phyloP scores from a whole-genome alignment of 139 green algal species.

The Parachlorella kessleri region DNA sequence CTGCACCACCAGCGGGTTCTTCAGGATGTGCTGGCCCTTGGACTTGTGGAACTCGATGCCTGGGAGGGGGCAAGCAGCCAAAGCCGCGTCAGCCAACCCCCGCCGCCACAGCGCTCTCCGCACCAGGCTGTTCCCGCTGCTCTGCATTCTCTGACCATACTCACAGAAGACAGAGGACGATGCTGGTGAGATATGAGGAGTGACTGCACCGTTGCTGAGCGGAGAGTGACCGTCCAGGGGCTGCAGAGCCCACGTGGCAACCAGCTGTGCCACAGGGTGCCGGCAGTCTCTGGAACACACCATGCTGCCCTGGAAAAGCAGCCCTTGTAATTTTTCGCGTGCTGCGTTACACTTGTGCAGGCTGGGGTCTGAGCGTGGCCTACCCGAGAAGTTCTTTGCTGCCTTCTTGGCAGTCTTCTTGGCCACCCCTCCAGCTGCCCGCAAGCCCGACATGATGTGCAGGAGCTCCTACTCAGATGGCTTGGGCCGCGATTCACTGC shows the following conservation, averaged over 20 bases:
- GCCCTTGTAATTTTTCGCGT: too few species aligned
- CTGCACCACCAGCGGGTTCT: conserved; percentile 95
- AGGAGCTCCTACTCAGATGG: too few species aligned
- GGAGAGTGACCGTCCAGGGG: not conserved
- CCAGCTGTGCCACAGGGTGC: too few species aligned
- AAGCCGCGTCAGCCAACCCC: not conserved
- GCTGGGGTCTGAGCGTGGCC: not conserved
- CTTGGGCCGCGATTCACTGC: too few species aligned
- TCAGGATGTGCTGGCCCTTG: conserved; percentile 99
- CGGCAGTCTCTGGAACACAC: too few species aligned
- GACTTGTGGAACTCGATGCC: conserved; percentile 98
- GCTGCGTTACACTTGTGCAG: too few species aligned
- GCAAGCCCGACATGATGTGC: conserved; percentile 71
- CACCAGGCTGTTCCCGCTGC: not conserved
- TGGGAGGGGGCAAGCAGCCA: conserved; percentile 23
- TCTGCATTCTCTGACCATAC: not conserved
- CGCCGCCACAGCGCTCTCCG: not conserved
- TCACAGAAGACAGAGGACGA: not conserved
- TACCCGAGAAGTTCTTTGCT: conserved; percentile 66
- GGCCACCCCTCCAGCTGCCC: conserved; percentile 72
- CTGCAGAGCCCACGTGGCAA: not conserved
- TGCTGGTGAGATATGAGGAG: not conserved
- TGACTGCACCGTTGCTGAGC: not conserved
- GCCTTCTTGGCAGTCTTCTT: conserved; percentile 73
- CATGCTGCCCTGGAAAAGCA: too few species aligned